These are phyloP conservation scores for Anisodus acutangulus DNA, from an alignment of 257 asterid species.

Conservation along the genomic window DNA sequence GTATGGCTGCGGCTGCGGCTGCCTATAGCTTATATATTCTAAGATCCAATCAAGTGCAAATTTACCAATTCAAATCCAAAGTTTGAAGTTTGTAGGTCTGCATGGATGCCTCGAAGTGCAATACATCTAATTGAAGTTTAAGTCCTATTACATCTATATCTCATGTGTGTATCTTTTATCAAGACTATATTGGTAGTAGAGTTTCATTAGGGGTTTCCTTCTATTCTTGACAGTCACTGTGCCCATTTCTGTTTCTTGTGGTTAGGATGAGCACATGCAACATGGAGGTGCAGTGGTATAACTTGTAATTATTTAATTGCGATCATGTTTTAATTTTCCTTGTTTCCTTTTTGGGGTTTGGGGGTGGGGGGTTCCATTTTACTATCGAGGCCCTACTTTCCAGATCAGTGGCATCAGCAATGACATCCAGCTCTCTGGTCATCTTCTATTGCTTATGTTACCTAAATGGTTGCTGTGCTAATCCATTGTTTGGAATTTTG, in stretches of 20 bases:
- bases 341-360: not conserved
- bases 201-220: not conserved
- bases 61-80: not conserved
- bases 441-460: not conserved
- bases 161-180: not conserved
- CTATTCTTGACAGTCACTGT: not conserved
- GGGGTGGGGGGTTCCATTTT: not conserved
- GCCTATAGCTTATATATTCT: not conserved
- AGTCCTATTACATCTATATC: not conserved
- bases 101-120: not conserved
- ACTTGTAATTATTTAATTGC: not conserved
- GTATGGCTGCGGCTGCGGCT: not conserved
- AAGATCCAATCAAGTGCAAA: not conserved
- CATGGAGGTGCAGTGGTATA: not conserved
- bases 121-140: not conserved
- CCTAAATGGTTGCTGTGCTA: slow-evolving; percentile 4
- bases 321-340: not conserved
- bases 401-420: not conserved
- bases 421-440: not conserved
- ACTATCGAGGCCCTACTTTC: not conserved
- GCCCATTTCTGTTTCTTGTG: not conserved
- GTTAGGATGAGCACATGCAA: slow-evolving; percentile 2
- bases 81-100: not conserved
- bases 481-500: not conserved
- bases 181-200: not conserved